Evolutionary conservation across 177 flowering plant species (phyloP).

Genomic region (Vitis hybrid): DNA sequence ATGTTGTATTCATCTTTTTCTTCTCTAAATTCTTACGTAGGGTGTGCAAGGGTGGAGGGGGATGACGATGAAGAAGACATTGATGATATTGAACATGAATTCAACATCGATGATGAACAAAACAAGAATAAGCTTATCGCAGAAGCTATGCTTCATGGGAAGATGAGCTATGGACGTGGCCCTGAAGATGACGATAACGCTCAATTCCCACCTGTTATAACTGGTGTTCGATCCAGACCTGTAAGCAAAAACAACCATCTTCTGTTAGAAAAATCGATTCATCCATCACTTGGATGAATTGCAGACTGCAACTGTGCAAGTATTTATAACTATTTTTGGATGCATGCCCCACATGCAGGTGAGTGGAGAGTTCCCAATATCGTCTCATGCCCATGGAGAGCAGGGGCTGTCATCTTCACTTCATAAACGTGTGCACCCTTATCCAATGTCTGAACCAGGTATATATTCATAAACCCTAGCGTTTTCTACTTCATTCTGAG

Average conservation of each 20-base stretch:
- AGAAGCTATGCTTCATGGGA: conserved; percentile 93
- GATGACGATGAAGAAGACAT: conserved; percentile 96
- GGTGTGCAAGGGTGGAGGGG: conserved; percentile 94
- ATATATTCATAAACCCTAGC: background rate
- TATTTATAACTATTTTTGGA: background rate
- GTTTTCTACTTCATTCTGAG: no score
- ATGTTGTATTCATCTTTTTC: background rate
- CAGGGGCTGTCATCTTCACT: conserved; percentile 55
- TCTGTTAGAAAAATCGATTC: background rate
- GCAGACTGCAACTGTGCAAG: no score
- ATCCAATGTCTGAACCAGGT: conserved; percentile 78
- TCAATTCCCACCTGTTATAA: conserved; percentile 64
- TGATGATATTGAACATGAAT: conserved; percentile 93
- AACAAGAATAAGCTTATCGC: conserved; percentile 56
- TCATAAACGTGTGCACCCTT: conserved; percentile 88
- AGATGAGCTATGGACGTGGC: conserved; percentile 96
- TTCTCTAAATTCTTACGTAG: conserved; percentile 27
- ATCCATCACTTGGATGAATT: no score
- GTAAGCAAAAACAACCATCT: conserved; percentile 24
- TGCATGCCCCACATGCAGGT: conserved; percentile 42
- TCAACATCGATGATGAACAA: conserved; percentile 70
- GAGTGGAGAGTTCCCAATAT: conserved; percentile 80
- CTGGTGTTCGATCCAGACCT: conserved; percentile 57
- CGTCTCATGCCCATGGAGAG: conserved; percentile 55
- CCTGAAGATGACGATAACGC: conserved; percentile 70